Evolutionary conservation across 2,329 filamentous ascomycete genomes (phyloP).

Genomic region (Phyllosticta citribraziliensis): DNA sequence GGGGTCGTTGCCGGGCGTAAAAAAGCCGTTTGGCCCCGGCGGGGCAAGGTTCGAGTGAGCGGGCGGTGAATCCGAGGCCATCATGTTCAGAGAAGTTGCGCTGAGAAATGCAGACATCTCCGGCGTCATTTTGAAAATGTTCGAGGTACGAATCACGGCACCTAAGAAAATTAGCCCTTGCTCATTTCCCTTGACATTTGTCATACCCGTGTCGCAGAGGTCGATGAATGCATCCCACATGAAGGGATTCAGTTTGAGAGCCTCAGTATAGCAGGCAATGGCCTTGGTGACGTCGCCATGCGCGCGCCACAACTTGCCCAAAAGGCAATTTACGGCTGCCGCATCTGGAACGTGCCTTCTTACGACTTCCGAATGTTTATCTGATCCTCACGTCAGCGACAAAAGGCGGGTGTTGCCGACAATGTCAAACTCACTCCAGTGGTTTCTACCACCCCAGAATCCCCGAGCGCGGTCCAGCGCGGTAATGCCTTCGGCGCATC

Average conservation of each 20-base stretch:
- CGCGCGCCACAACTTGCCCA: slow-evolving; percentile 78
- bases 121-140: slow-evolving; percentile 70
- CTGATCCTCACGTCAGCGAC: slow-evolving; percentile 22
- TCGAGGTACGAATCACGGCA: slow-evolving; percentile 67
- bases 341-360: slow-evolving; percentile 72
- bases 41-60: not conserved
- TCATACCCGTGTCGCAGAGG: slow-evolving; percentile 65
- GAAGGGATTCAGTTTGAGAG: slow-evolving; percentile 83
- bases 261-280: slow-evolving; percentile 76
- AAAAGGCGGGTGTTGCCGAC: not conserved
- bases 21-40: slow-evolving; percentile 3
- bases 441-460: slow-evolving; percentile 66
- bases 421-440: slow-evolving; percentile 55
- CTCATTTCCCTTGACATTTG: not conserved
- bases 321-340: slow-evolving; percentile 68
- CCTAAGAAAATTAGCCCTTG: slow-evolving; percentile 40
- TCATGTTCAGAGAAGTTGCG: slow-evolving; percentile 22
- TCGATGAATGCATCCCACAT: slow-evolving; percentile 96
- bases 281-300: slow-evolving; percentile 75
- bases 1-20: slow-evolving; percentile 33
- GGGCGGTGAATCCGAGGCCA: slow-evolving; percentile 12
- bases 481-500: slow-evolving; percentile 68
- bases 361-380: slow-evolving; percentile 64
- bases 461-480: slow-evolving; percentile 73
- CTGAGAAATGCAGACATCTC: slow-evolving; percentile 46